Evolutionary conservation across 75 land plant genomes (phyloP).

Genomic region (Pinus taeda): DNA sequence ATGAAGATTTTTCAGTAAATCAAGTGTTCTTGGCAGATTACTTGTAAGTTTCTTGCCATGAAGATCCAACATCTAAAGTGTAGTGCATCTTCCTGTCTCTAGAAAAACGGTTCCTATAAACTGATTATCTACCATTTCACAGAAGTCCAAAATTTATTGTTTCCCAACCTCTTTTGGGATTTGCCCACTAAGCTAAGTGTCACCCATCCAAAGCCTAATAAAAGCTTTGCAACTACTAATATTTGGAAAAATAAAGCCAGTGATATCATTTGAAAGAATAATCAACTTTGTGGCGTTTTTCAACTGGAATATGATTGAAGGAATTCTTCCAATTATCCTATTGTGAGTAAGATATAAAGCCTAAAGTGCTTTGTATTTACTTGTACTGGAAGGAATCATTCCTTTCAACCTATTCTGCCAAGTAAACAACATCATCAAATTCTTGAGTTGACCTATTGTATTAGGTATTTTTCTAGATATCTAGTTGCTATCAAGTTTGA

Average conservation of each 20-base stretch:
- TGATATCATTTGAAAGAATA: conserved; percentile 46
- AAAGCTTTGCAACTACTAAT: conserved; percentile 52
- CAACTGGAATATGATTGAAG: no score
- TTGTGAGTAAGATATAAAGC: no score
- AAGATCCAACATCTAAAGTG: no score
- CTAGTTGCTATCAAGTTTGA: no score
- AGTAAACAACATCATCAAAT: no score
- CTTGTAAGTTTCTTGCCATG: conserved; percentile 58
- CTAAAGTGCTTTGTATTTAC: conserved; percentile 49
- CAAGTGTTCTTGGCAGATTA: conserved; percentile 36
- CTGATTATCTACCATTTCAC: conserved; percentile 35
- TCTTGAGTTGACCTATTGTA: conserved; percentile 38
- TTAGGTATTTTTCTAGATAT: no score
- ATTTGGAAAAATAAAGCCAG: no score
- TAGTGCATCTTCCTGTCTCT: conserved; percentile 40
- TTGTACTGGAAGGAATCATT: conserved; percentile 57
- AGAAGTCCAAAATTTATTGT: conserved; percentile 21
- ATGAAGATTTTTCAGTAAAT: conserved; percentile 35
- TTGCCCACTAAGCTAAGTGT: conserved; percentile 28
- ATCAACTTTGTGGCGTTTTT: conserved; percentile 53
- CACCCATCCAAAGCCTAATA: conserved; percentile 35
- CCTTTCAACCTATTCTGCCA: conserved; percentile 62
- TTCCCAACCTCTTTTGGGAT: no score
- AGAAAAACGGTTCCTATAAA: conserved; percentile 27
- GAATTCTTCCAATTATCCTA: conserved; percentile 58